Evolutionary conservation across 345 rosid genomes (phyloP).

Genomic region (Eutrema japonicum): DNA sequence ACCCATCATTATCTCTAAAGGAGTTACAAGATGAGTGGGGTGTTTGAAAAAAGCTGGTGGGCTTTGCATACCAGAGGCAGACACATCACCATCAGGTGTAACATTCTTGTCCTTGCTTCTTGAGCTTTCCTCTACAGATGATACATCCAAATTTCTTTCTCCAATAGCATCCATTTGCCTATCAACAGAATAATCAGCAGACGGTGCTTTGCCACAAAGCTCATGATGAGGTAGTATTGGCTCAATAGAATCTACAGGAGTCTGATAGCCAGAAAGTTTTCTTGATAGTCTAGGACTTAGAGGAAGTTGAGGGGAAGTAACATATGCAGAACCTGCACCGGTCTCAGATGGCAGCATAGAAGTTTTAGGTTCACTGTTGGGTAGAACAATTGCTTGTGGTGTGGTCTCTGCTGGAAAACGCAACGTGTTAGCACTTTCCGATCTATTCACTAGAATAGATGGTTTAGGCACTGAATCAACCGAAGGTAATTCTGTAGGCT

Average conservation of each 20-base stretch:
- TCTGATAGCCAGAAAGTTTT: constrained; percentile 54
- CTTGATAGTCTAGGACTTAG: constrained; percentile 63
- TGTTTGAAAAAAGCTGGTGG: constrained; percentile 59
- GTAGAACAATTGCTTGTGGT: constrained; percentile 40
- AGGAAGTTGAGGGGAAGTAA: constrained; percentile 58
- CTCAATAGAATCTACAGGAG: constrained; percentile 48
- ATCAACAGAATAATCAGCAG: constrained; percentile 57
- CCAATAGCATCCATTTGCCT: constrained; percentile 54
- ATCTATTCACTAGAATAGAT: constrained; percentile 40
- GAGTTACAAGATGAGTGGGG: constrained; percentile 88
- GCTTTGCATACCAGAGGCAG: constrained; percentile 46
- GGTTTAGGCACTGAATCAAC: constrained; percentile 50
- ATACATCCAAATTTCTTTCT: constrained; percentile 46
- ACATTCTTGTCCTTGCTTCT: constrained; percentile 56
- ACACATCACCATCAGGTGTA: constrained; percentile 52
- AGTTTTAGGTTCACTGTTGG: constrained; percentile 50
- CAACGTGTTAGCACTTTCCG: constrained; percentile 39
- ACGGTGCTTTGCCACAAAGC: constrained; percentile 51
- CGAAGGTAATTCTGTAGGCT: constrained; percentile 46
- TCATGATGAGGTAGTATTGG: constrained; percentile 49
- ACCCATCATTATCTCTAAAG: constrained; percentile 74
- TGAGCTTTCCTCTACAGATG: constrained; percentile 49
- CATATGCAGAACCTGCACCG: constrained; percentile 52
- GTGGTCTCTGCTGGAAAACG: constrained; percentile 49
- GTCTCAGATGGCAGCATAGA: constrained; percentile 48